These are phyloP conservation scores for Cinnamomum micranthum DNA, from an alignment of 164 flowering plant genomes.

Conservation along the genomic window DNA sequence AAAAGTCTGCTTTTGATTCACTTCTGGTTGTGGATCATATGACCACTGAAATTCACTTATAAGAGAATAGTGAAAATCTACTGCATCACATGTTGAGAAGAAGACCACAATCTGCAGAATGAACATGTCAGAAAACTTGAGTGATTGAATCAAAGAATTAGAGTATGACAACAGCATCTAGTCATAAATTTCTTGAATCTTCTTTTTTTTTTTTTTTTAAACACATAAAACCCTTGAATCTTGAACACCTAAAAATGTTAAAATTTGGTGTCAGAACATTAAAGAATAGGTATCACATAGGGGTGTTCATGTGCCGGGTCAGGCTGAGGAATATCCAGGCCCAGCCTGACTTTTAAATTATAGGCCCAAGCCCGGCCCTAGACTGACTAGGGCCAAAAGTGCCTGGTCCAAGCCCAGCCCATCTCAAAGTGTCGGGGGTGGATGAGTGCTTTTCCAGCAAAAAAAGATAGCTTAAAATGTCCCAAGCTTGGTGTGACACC, in stretches of 20 bases:
- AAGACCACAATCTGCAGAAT: slow-evolving; percentile 76
- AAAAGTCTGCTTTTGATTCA: slow-evolving; percentile 35
- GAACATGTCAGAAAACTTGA: slow-evolving; percentile 12
- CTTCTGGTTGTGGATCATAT: slow-evolving; percentile 25
- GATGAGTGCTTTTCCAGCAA: no score
- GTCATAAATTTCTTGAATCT: not conserved
- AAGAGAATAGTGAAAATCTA: slow-evolving; percentile 79
- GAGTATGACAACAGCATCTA: not conserved
- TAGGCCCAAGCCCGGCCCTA: no score
- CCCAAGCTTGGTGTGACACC: no score
- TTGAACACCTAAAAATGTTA: not conserved
- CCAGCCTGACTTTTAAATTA: no score
- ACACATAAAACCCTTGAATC: no score
- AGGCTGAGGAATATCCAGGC: no score
- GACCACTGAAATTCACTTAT: slow-evolving; percentile 63
- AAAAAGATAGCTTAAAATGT: no score
- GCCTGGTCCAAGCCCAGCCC: no score
- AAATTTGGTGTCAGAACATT: not conserved
- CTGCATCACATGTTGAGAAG: slow-evolving; percentile 94
- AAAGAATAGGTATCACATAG: not conserved
- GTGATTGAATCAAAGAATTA: slow-evolving; percentile 1
- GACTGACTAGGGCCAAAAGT: no score
- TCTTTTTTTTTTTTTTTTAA: no score
- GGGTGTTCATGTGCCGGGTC: no score
- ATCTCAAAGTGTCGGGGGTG: no score